Evolutionary conservation across 2,329 filamentous ascomycete species (phyloP), one percentile per base, ranked within the genome.

Genomic region (Aspergillus sergii): DNA sequence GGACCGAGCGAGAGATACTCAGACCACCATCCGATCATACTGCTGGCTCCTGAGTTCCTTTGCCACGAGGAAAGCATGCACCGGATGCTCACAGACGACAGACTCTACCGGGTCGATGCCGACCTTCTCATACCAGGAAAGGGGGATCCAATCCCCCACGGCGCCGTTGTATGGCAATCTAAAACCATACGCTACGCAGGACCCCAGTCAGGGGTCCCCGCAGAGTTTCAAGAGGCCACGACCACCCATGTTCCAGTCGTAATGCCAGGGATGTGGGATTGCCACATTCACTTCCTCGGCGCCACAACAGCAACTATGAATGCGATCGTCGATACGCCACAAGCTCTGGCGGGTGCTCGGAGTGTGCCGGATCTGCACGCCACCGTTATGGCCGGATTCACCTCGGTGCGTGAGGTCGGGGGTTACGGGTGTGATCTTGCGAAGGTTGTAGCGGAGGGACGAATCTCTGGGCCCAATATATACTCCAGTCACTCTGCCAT

Each of bases 221-320:
- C 57, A 12, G 70, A 75, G 57, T 82, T 79, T 62, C 64, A 62
- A 16, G 34, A 64, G 6, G 58, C 78, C 30, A 63, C 61, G 1
- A 70, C 70, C 30, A 74, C 71, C 0, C 71, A 74, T 21, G 80
- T 84, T 16, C 77, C 79, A 0, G 78, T 82, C 11, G 68, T 84
- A 10, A 81, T 86, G 73, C 83, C 84, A 0, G 84, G 84, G 2
- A 76, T 86, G 26, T 86, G 83, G 83, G 84, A 86, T 62, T 81
- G 78, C 64, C 84, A 85, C 69, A 76, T 79, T 0, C 84, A 86
- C 68, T 83, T 81, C 64, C 65, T 77, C 5, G 83, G 80, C n/a
- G 61, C 72, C 2, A 66, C 66, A 5, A 56, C 65, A 23, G 69
- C 68, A 48, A 64, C 57, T n/a, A 53, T 65, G 34, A 58, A 61